A percentile compares a stretch with the other conserved stretches of the same genome.
Evolutionary conservation across 495 filamentous ascomycete species (phyloP).

Genomic region (Cercophora scortea): DNA sequence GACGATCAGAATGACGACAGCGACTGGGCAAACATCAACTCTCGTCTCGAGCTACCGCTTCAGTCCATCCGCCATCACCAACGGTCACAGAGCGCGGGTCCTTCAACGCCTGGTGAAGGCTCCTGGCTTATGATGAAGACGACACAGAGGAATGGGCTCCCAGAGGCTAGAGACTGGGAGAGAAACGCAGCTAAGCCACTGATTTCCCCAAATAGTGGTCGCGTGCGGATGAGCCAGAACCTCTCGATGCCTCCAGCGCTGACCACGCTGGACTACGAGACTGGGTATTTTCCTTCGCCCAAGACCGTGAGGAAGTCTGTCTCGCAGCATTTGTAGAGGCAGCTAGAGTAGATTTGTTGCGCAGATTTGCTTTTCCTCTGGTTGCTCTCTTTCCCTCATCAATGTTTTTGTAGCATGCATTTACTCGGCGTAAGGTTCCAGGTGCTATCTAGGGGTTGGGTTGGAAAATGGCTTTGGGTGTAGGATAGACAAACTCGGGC

Average conservation of each 20-base stretch:
- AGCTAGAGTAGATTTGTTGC: too few species aligned
- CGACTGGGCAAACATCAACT: slow-evolving; percentile 68
- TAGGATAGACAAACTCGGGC: too few species aligned
- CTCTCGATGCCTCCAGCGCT: slow-evolving; percentile 8
- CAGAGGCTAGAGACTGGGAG: slow-evolving; percentile 10
- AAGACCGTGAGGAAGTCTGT: slow-evolving; percentile 5
- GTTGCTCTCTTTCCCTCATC: too few species aligned
- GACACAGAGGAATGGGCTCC: slow-evolving; percentile 3
- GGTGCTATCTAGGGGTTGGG: too few species aligned
- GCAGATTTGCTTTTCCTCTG: too few species aligned
- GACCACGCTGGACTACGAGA: slow-evolving; percentile 12
- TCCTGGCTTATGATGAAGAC: slow-evolving; percentile 19
- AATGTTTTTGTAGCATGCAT: too few species aligned
- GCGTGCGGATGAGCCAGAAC: slow-evolving; percentile 20
- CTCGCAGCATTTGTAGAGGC: too few species aligned
- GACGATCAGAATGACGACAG: slow-evolving; percentile 52
- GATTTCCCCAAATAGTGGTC: slow-evolving; percentile 25
- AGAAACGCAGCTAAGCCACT: background rate
- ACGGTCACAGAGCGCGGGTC: slow-evolving; percentile 29
- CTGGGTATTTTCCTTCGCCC: slow-evolving; percentile 16
- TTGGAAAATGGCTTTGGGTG: too few species aligned
- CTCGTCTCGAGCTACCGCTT: slow-evolving; percentile 61
- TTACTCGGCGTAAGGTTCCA: too few species aligned
- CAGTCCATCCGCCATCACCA: slow-evolving; percentile 21
- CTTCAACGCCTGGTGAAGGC: slow-evolving; percentile 13